A percentile compares a stretch with the other conserved stretches of the same genome.
Evolutionary conservation across 2,329 filamentous ascomycete genomes (phyloP).

Genomic region (Cercospora nicotianae): DNA sequence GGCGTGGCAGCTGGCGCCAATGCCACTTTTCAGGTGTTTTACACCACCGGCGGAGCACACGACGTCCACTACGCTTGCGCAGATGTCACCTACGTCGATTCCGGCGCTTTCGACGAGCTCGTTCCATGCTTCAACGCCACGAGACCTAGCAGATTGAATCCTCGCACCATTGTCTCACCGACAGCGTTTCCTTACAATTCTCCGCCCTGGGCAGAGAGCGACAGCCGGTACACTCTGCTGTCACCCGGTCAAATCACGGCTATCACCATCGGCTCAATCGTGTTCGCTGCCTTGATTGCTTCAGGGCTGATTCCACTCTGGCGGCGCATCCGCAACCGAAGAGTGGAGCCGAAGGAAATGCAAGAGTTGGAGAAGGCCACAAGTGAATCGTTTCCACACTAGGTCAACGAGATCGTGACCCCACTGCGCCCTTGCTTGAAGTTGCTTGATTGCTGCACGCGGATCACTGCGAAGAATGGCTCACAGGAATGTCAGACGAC

Average conservation of each 20-base stretch:
- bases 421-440: not conserved
- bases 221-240: constrained; percentile 30
- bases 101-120: constrained; percentile 43
- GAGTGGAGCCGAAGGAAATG: constrained; percentile 3
- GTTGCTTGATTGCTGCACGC: not conserved
- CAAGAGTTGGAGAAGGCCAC: constrained; percentile 15
- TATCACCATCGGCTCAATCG: constrained; percentile 39
- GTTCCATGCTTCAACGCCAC: constrained; percentile 53
- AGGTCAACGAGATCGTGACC: not conserved
- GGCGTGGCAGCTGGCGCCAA: constrained; percentile 43
- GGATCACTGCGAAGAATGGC: not conserved
- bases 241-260: constrained; percentile 48
- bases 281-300: constrained; percentile 27
- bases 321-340: constrained; percentile 14
- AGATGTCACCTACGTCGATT: constrained; percentile 48
- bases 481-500: not conserved
- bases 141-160: constrained; percentile 35
- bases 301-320: constrained; percentile 24
- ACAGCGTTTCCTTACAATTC: constrained; percentile 25
- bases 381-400: constrained; percentile 11
- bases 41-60: constrained; percentile 45
- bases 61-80: constrained; percentile 51
- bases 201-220: constrained; percentile 12
- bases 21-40: constrained; percentile 50
- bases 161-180: constrained; percentile 33